phyloP scores from a whole-genome alignment of 2,329 filamentous ascomycete genomes.

The Rhexocercosporidium sp. region DNA sequence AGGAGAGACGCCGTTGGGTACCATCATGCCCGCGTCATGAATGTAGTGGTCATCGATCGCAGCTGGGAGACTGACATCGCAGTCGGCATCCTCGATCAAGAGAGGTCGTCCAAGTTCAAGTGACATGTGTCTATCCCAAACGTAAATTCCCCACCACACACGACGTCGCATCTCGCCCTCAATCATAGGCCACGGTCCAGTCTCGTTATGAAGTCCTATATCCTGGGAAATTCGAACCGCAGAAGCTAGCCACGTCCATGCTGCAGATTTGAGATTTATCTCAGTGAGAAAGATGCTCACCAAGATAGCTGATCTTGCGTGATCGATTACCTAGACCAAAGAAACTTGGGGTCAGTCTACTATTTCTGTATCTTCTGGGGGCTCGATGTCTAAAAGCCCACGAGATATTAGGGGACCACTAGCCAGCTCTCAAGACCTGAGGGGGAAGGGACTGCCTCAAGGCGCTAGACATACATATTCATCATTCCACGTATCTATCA shows the following conservation, averaged over 20 bases:
- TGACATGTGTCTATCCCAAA: conserved; percentile 81
- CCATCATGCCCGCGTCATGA: conserved; percentile 59
- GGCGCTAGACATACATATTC: conserved; percentile 56
- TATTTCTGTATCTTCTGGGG: background rate
- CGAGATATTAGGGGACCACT: background rate
- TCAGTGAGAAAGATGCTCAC: conserved; percentile 82
- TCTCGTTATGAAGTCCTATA: conserved; percentile 78
- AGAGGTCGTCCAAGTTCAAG: conserved; percentile 82
- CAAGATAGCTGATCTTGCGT: conserved; percentile 74
- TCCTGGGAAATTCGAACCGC: conserved; percentile 84
- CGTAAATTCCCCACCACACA: conserved; percentile 94
- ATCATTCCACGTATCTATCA: conserved; percentile 83
- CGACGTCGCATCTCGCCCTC: conserved; percentile 86
- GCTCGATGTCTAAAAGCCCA: no score
- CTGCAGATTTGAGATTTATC: conserved; percentile 82
- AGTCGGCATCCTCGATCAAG: conserved; percentile 86
- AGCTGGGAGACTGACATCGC: conserved; percentile 80
- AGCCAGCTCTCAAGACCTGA: background rate
- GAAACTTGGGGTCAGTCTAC: background rate
- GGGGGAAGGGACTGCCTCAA: no score
- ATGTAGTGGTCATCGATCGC: conserved; percentile 82
- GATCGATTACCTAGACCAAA: conserved; percentile 58
- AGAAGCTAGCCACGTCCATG: conserved; percentile 84
- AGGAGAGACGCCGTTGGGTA: conserved; percentile 56
- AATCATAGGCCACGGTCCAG: conserved; percentile 72